These are phyloP conservation scores for Claviceps lovelessii DNA, from an alignment of 2,329 filamentous ascomycete species.

Conservation along the genomic window DNA sequence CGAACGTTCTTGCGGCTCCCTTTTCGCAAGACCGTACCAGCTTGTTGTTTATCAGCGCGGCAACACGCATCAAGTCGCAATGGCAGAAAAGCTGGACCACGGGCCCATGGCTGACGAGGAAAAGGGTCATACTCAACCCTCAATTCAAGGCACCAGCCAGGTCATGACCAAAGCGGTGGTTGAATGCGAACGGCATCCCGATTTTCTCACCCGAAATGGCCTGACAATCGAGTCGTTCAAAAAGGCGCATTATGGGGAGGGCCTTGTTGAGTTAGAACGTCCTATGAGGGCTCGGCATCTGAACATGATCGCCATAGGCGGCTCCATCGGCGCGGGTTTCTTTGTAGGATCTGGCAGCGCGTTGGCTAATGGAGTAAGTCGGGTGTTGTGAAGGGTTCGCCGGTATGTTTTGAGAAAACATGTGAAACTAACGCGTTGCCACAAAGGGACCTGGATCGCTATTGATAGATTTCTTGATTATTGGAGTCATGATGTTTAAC, in stretches of 20 bases:
- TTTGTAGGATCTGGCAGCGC: constrained; percentile 44
- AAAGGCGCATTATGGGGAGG: constrained; percentile 19
- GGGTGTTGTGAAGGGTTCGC: not conserved
- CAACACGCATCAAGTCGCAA: not conserved
- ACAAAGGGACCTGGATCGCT: constrained; percentile 27
- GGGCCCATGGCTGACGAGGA: not conserved
- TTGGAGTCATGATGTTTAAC: constrained; percentile 46
- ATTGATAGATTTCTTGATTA: constrained; percentile 37
- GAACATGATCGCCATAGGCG: constrained; percentile 43
- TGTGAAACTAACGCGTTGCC: not conserved
- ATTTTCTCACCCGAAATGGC: constrained; percentile 23
- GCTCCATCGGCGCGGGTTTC: constrained; percentile 44
- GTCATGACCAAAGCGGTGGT: constrained; percentile 7
- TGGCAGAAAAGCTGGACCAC: not conserved
- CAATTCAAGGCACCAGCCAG: constrained; percentile 6
- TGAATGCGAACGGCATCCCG: constrained; percentile 12
- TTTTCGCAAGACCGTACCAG: not conserved
- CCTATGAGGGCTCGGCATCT: constrained; percentile 40
- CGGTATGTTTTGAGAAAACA: too few relatives aligned
- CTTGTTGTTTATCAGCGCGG: not conserved
- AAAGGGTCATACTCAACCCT: not conserved
- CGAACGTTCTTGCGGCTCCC: not conserved
- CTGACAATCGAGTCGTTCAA: constrained; percentile 25
- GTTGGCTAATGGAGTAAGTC: constrained; percentile 28
- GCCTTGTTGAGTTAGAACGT: constrained; percentile 23